A percentile compares a stretch with the other conserved stretches of the same genome.
These are phyloP conservation scores for Dothistroma septosporum DNA, from an alignment of 2,329 filamentous ascomycete species.

Conservation along the genomic window DNA sequence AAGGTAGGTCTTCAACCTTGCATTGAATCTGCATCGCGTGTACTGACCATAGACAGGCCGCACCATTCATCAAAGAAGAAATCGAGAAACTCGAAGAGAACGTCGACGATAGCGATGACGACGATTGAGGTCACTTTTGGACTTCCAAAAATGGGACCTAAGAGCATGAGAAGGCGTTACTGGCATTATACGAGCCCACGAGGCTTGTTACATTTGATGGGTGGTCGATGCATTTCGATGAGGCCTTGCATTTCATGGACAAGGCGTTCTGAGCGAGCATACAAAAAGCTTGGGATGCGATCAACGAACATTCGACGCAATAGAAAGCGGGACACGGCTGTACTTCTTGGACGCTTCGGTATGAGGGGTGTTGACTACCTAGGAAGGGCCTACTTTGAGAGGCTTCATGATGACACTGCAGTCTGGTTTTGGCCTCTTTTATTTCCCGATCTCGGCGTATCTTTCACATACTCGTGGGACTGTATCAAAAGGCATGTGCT, in stretches of 20 bases:
- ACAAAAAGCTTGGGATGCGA: neutral
- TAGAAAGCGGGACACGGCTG: neutral
- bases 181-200: neutral
- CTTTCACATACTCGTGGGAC: no score
- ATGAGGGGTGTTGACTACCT: neutral
- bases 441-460: no score
- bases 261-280: neutral
- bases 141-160: neutral
- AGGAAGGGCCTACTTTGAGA: neutral
- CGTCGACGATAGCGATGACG: constrained; percentile 29
- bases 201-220: neutral
- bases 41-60: constrained; percentile 57
- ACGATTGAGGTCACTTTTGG: constrained; percentile 2
- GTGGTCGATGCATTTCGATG: neutral
- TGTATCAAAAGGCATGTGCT: no score
- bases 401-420: neutral
- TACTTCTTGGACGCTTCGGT: neutral
- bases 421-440: neutral
- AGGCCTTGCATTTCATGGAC: neutral
- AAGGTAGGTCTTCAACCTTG: constrained; percentile 60
- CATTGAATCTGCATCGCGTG: neutral
- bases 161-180: neutral
- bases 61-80: constrained; percentile 89
- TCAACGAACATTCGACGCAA: neutral
- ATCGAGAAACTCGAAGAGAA: constrained; percentile 69